Evolutionary conservation across 2,329 filamentous ascomycete genomes (phyloP).

Genomic region (Elsinoe perseae): DNA sequence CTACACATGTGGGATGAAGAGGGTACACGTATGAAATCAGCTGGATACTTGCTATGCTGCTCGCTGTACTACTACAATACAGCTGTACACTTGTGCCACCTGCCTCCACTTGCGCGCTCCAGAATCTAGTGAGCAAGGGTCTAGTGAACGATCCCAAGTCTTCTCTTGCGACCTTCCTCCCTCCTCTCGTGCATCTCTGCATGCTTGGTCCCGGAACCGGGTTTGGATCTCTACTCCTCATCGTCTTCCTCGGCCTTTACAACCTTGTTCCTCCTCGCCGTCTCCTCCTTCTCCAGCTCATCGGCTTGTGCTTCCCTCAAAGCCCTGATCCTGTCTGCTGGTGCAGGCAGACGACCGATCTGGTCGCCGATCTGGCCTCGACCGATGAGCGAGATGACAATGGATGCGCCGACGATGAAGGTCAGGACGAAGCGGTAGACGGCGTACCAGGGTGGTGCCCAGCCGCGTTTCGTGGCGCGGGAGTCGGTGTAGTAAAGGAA

Average conservation of each 20-base stretch:
- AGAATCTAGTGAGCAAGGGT: background rate
- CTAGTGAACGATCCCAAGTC: background rate
- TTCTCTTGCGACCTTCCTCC: conserved; percentile 4
- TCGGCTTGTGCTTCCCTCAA: conserved; percentile 35
- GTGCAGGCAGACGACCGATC: conserved; percentile 39
- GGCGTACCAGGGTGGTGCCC: conserved; percentile 77
- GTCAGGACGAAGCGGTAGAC: conserved; percentile 90
- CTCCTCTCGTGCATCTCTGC: background rate
- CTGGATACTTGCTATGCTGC: background rate
- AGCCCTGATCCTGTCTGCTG: conserved; percentile 42
- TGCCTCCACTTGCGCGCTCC: background rate
- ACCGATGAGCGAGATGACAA: conserved; percentile 72
- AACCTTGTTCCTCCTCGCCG: conserved; percentile 24
- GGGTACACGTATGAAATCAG: background rate
- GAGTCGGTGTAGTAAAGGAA: conserved; percentile 80
- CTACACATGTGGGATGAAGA: background rate
- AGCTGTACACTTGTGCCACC: background rate
- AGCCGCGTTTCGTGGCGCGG: conserved; percentile 63
- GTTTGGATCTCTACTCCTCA: conserved; percentile 19
- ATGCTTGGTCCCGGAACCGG: background rate
- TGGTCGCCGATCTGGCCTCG: conserved; percentile 65
- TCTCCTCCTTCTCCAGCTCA: conserved; percentile 27
- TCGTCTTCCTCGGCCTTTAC: conserved; percentile 20
- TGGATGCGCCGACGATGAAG: conserved; percentile 75
- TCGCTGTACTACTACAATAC: conserved; percentile 2